Percentiles rank a stretch among this genome's conserved stretches.
Evolutionary conservation across 129 eudicot species (phyloP).

Genomic region (Chrysanthemum makinoi): DNA sequence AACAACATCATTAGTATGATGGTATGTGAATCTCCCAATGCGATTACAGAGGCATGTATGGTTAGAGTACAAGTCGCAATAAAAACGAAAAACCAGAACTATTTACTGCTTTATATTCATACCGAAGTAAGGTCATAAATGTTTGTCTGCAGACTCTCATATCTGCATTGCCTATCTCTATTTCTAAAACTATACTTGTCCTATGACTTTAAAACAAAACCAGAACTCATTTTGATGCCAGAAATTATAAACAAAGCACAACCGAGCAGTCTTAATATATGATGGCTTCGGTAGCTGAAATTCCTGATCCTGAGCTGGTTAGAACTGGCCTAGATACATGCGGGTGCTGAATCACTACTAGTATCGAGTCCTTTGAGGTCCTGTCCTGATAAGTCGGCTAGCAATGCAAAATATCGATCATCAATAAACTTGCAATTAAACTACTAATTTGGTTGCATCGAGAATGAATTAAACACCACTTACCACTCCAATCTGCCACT

Average conservation of each 20-base stretch:
- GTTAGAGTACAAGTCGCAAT: background rate
- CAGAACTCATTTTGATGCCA: slow-evolving; percentile 7
- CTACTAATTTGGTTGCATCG: background rate
- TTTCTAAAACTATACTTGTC: slow-evolving; percentile 1
- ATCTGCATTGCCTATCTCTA: slow-evolving; percentile 5
- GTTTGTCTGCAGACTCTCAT: slow-evolving; percentile 8
- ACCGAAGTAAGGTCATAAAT: slow-evolving; percentile 1
- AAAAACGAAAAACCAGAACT: background rate
- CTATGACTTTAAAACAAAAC: slow-evolving; percentile 2
- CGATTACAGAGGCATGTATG: too few relatives aligned
- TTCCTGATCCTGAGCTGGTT: slow-evolving; percentile 27
- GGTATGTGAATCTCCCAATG: too few relatives aligned
- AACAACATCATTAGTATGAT: too few relatives aligned
- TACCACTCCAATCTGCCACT: slow-evolving; percentile 98
- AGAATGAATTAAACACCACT: slow-evolving; percentile 9
- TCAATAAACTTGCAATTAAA: slow-evolving; percentile 2
- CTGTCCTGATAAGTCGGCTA: slow-evolving; percentile 65
- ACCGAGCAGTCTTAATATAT: too few relatives aligned
- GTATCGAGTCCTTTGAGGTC: slow-evolving; percentile 52
- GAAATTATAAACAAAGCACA: too few relatives aligned
- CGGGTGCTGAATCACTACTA: slow-evolving; percentile 88
- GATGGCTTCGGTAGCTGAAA: slow-evolving; percentile 17
- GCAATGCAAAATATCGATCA: slow-evolving; percentile 29
- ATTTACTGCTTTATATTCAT: slow-evolving; percentile 24
- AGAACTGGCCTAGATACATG: slow-evolving; percentile 38